phyloP scores from a whole-genome alignment of 139 green algal genomes.

The Micromonas pusilla region DNA sequence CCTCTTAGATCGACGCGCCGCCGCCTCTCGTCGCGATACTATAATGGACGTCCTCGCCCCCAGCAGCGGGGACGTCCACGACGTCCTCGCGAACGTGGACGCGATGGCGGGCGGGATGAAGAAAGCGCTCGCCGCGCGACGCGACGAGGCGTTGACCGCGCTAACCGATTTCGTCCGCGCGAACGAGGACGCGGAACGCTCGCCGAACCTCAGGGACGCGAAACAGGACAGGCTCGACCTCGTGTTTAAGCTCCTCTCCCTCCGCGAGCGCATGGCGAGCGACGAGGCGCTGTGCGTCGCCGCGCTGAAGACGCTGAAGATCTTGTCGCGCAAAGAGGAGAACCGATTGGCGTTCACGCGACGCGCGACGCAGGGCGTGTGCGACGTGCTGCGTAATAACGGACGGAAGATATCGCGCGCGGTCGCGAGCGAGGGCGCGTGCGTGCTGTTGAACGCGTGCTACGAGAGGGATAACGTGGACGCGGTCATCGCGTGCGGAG shows the following conservation, averaged over 20 bases:
- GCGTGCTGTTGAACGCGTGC: slow-evolving; percentile 66
- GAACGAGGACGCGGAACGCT: slow-evolving; percentile 41
- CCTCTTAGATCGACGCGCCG: too few species aligned
- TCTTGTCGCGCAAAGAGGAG: slow-evolving; percentile 52
- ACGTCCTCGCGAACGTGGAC: background rate
- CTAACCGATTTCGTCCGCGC: slow-evolving; percentile 35
- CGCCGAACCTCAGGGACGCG: slow-evolving; percentile 37
- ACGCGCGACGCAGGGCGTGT: slow-evolving; percentile 30
- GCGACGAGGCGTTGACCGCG: background rate
- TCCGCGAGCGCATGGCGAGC: background rate
- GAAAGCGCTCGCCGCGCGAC: background rate
- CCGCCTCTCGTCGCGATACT: too few species aligned
- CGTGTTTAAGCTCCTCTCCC: slow-evolving; percentile 31
- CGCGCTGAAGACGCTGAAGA: slow-evolving; percentile 47
- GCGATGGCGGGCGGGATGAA: too few species aligned
- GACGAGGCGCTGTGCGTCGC: slow-evolving; percentile 12
- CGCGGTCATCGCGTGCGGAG: slow-evolving; percentile 38
- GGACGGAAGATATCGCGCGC: slow-evolving; percentile 25
- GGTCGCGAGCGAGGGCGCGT: slow-evolving; percentile 51
- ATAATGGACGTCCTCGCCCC: background rate
- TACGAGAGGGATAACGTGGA: slow-evolving; percentile 55
- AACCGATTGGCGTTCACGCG: slow-evolving; percentile 45
- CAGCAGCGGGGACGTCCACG: background rate
- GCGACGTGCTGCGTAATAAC: slow-evolving; percentile 22
- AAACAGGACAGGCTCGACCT: slow-evolving; percentile 28